phyloP scores from a whole-genome alignment of 2,329 filamentous ascomycete species.

The Diaporthe ampelina region DNA sequence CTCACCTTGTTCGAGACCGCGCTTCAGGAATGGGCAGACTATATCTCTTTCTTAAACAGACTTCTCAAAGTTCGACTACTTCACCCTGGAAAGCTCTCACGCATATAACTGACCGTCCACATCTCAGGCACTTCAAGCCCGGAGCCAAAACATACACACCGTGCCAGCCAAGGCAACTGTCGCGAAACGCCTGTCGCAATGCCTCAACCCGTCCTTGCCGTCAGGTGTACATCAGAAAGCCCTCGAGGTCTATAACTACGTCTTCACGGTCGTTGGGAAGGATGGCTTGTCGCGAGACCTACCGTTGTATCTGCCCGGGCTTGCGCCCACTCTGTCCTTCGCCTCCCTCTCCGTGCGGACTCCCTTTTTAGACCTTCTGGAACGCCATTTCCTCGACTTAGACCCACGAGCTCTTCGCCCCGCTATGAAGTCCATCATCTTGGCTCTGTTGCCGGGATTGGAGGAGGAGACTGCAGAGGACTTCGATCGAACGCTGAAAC shows the following conservation, averaged over 20 bases:
- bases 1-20: slow-evolving; percentile 92
- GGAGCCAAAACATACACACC: slow-evolving; percentile 77
- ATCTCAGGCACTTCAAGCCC: slow-evolving; percentile 88
- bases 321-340: slow-evolving; percentile 91
- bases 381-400: slow-evolving; percentile 82
- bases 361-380: slow-evolving; percentile 86
- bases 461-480: slow-evolving; percentile 98
- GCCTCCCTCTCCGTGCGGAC: slow-evolving; percentile 93
- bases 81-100: slow-evolving; percentile 25
- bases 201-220: slow-evolving; percentile 90
- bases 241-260: slow-evolving; percentile 90
- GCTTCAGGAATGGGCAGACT: slow-evolving; percentile 98
- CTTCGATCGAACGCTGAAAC: slow-evolving; percentile 87
- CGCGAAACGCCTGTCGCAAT: slow-evolving; percentile 93
- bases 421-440: slow-evolving; percentile 89
- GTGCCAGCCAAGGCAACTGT: slow-evolving; percentile 88
- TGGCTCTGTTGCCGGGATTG: slow-evolving; percentile 89
- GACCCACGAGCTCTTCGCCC: slow-evolving; percentile 81
- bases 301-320: slow-evolving; percentile 88
- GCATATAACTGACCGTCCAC: slow-evolving; percentile 46
- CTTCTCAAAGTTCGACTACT: slow-evolving; percentile 79
- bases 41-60: slow-evolving; percentile 95
- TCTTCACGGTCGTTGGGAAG: slow-evolving; percentile 88
- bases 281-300: slow-evolving; percentile 87
- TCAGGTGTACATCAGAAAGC: slow-evolving; percentile 98